phyloP scores from a whole-genome alignment of 1,284 basidiomycete genomes.

The Heterobasidion occidentale region DNA sequence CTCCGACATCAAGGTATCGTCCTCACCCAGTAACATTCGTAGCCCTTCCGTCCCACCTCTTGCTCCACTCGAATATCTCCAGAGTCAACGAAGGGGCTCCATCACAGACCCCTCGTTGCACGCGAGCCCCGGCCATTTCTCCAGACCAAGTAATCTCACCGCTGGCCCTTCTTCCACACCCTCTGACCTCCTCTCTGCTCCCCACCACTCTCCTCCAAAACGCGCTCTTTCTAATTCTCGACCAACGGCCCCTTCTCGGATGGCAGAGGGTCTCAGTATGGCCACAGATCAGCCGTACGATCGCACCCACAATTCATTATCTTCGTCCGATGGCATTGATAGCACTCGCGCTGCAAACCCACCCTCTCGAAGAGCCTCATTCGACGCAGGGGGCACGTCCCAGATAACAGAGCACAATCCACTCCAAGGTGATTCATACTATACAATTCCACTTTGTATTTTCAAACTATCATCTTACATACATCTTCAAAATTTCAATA shows the following conservation, averaged over 20 bases:
- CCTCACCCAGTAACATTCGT: constrained; percentile 20
- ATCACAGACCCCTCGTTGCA: constrained; percentile 75
- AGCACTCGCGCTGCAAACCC: background rate
- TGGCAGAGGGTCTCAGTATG: constrained; percentile 51
- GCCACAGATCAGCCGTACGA: constrained; percentile 35
- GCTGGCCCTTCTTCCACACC: constrained; percentile 22
- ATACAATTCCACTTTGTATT: background rate
- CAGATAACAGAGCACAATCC: background rate
- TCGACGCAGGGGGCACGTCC: background rate
- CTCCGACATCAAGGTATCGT: constrained; percentile 24
- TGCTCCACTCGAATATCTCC: constrained; percentile 67
- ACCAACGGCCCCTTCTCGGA: constrained; percentile 62
- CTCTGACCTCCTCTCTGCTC: constrained; percentile 19
- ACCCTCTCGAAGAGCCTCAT: background rate
- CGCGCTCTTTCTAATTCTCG: constrained; percentile 34
- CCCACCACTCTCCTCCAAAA: constrained; percentile 26
- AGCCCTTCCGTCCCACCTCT: constrained; percentile 41
- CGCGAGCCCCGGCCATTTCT: constrained; percentile 29
- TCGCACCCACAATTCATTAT: constrained; percentile 5
- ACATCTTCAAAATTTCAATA: background rate
- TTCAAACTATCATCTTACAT: background rate
- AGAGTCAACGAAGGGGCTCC: constrained; percentile 71
- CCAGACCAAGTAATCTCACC: constrained; percentile 12
- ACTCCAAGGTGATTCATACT: background rate
- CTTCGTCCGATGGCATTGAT: background rate